phyloP scores from a whole-genome alignment of 2,329 filamentous ascomycete species.

The Hymenoscyphus linearis region DNA sequence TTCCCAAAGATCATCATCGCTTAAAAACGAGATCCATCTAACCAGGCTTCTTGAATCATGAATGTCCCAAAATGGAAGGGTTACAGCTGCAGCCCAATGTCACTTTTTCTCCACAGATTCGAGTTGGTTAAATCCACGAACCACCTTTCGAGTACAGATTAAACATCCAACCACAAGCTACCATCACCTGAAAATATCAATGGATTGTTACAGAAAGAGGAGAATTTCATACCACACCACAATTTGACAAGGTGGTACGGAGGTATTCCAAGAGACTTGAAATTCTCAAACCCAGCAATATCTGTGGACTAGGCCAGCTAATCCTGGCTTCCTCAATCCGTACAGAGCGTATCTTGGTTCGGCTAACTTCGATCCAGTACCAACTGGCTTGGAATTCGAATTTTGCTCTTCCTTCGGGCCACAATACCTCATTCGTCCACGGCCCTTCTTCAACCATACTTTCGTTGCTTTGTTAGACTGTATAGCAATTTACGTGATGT shows the following conservation, averaged over 20 bases:
- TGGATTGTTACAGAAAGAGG: not conserved
- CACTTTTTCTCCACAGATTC: not conserved
- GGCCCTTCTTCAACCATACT: not conserved
- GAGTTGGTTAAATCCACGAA: not conserved
- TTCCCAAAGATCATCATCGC: not conserved
- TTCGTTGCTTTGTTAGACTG: too few relatives aligned
- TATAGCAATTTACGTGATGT: not conserved
- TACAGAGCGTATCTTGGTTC: not conserved
- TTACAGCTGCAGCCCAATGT: not conserved
- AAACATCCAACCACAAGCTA: not conserved
- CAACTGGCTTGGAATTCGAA: not conserved
- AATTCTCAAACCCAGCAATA: not conserved
- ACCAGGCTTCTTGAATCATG: not conserved
- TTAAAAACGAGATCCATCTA: not conserved
- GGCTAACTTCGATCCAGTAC: not conserved
- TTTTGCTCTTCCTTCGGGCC: not conserved
- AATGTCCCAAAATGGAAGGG: not conserved
- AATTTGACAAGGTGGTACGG: not conserved
- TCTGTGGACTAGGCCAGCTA: not conserved
- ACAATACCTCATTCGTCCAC: not conserved
- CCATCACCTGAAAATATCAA: not conserved
- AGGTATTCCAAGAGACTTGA: not conserved
- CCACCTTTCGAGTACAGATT: not conserved
- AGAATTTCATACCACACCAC: not conserved
- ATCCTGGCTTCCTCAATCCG: not conserved